Evolutionary conservation across 495 filamentous ascomycete species (phyloP), one percentile per base, ranked within the genome.

Genomic region (Podospora conica): DNA sequence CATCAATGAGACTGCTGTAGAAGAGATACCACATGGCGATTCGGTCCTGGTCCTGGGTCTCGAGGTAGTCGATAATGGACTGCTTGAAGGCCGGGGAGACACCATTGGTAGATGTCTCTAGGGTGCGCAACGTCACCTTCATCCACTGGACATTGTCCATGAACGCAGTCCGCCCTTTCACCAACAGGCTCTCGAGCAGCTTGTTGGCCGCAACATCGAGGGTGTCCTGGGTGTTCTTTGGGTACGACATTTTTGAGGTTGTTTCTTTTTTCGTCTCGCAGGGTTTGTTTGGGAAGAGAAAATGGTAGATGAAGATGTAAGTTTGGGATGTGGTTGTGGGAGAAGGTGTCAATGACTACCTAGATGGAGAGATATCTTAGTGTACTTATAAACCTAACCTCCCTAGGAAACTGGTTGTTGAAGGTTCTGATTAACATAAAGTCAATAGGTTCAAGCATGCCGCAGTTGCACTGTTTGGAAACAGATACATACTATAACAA

Each of bases 381-480:
- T 48, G 40, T 48, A 7, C 7, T n/a, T 48, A 48, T 48, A 48
- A 8, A 2, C 2, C 7, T 18, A 48, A 8, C 40, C 18, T 6
- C 9, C 15, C 6, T 1, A 5, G 0, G 0, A 8, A n/a, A 48
- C 0, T 2, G 9, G 18, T n/a, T 48, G 5, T 8, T 0, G 40
- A 48, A n/a, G 6, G 3, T 48, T 1, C 6, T 48, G 0, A 18
- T n/a, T 48, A n/a, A n/a, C 1, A 48, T n/a, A 48, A 4, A 48
- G 9, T 8, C 15, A 7, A 48, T 11, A 48, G 18, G 40, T n/a
- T n/a, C 2, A 9, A 48, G n/a, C 40, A 11, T 2, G 6, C 15
- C 40, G 5, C 0, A 48, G 18, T n/a, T 48, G 4, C 6, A 18
- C 8, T 48, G 40, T 48, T n/a, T n/a, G 3, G 15, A 8, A n/a